Evolutionary conservation across 495 filamentous ascomycete genomes (phyloP).

Genomic region (Staphylotrichum tortipilum): DNA sequence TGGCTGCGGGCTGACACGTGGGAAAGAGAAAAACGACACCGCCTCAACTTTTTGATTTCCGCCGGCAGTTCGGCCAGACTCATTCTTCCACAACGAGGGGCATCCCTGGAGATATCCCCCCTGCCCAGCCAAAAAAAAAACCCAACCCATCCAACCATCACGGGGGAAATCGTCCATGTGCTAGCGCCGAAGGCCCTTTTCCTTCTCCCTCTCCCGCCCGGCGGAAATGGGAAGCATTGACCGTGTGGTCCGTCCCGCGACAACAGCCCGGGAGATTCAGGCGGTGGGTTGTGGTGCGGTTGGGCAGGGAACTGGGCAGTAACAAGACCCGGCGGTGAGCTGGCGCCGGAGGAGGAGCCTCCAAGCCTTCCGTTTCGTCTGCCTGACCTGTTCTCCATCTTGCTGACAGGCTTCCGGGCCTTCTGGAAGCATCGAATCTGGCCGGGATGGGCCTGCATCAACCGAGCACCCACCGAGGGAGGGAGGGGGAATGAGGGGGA

Average conservation of each 20-base stretch:
- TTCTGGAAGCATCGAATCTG: conserved; percentile 7
- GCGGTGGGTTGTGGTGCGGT: neutral
- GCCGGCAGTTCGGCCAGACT: neutral
- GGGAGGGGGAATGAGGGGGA: too few relatives aligned
- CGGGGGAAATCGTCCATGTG: too few relatives aligned
- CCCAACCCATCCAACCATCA: too few relatives aligned
- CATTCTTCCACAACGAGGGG: too few relatives aligned
- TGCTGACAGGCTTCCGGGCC: neutral
- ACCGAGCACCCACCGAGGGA: neutral
- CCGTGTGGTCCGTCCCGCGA: neutral
- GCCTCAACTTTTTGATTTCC: neutral
- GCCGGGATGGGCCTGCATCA: conserved; percentile 1
- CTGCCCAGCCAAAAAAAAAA: too few relatives aligned
- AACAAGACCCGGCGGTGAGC: conserved; percentile 7
- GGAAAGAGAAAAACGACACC: neutral
- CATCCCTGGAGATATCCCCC: too few relatives aligned
- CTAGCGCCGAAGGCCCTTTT: too few relatives aligned
- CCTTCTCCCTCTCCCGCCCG: too few relatives aligned
- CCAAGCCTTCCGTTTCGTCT: too few relatives aligned
- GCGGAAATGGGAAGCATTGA: too few relatives aligned
- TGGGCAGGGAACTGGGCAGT: neutral
- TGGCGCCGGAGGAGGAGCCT: neutral
- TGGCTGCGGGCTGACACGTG: conserved; percentile 1
- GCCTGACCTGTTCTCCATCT: too few relatives aligned
- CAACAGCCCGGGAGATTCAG: too few relatives aligned